Evolutionary conservation across 2,329 filamentous ascomycete species (phyloP), one percentile per base, ranked within the genome.

Genomic region (Paracoccidioides brasiliensis): DNA sequence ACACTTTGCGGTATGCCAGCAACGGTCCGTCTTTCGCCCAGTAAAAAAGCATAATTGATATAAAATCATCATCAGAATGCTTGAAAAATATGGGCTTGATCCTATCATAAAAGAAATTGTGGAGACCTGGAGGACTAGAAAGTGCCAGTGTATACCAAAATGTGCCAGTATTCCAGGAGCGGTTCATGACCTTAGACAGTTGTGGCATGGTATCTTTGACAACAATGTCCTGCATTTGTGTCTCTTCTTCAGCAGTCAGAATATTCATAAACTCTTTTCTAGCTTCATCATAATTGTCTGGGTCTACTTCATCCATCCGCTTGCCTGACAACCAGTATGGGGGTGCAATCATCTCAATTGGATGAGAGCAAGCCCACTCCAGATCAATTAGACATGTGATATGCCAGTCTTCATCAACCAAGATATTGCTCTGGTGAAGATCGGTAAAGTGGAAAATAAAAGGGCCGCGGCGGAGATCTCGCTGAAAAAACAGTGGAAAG

Each of bases 371-470:
- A 22, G 48, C 33, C 48, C 48, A 51, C 48, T 51, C 48, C 8
- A 51, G 28, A 22, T 51, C 65, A 55, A 70, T 65, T 9, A 70
- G 55, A n/a, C 44, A 58, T 32, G 53, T 68, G 46, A 70, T 62
- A 58, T 70, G 60, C 65, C 67, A 69, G 12, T 68, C 55, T 3
- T 64, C 54, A 52, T 68, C 63, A 7, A 67, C 65, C 33, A 68
- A 64, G 14, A 67, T 65, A 53, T 74, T 74, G 54, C 68, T 70
- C 46, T 62, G 61, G 52, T 74, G 68, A 12, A 75, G 60, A 57
- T 74, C 71, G 9, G 69, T 72, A 10, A 74, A 63, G 54, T 61
- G 8, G 37, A 67, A 60, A 35, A 67, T 56, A 57, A 71, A 74
- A 0, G 68, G 69, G 1, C 70, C 70, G 32, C 64, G 55, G 14